Evolutionary conservation across 495 filamentous ascomycete species (phyloP), one percentile per base, ranked within the genome.

Genomic region (Ramalina intermedia): DNA sequence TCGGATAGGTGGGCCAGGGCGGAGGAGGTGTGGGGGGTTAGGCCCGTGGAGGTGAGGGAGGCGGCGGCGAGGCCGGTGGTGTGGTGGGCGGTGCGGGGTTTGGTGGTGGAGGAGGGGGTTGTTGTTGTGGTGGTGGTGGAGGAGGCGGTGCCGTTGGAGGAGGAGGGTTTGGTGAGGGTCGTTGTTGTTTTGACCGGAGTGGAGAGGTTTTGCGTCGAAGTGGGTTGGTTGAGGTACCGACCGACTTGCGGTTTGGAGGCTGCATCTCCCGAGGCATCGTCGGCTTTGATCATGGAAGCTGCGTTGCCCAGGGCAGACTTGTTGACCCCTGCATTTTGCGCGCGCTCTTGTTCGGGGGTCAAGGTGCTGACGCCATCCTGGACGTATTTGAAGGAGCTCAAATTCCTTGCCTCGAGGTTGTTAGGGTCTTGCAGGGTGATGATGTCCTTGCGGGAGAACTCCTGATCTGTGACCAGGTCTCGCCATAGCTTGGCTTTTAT

Each of bases 401-500:
- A 71, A 58, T 99, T 84, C 58, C 93, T 66, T 42, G 77, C 77
- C 41, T 80, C 81, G 45, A 94, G 71, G 62, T 96, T 95, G 60
- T 95, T 87, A 26, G 91, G 93, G 63, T 99, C 93, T 63, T 99
- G 91, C 6, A 99, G 67, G 1, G 87, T 95, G 61, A 99, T 89
- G 56, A 99, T 90, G 62, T 99, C 91, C 57, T 84, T 86, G 48
- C 93, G 78, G 38, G 73, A 73, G 57, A 99, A 99, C 52, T 90
- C 86, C 52, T 74, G 74, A 55, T 96, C 90, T 57, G 79, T 85
- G 14, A 96, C 80, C 5, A 99, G 66, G 64, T 99, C 91, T 46
- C 71, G 72, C 91, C 91, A 99, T 70, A 93, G 80, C 76, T 95
- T 99, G 45, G 89, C 78, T 69, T 96, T 99, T 64, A 96, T 81